A percentile compares a stretch with the other conserved stretches of the same genome.
phyloP scores from a whole-genome alignment of 495 filamentous ascomycete species.

The Aspergillus egyptiacus region DNA sequence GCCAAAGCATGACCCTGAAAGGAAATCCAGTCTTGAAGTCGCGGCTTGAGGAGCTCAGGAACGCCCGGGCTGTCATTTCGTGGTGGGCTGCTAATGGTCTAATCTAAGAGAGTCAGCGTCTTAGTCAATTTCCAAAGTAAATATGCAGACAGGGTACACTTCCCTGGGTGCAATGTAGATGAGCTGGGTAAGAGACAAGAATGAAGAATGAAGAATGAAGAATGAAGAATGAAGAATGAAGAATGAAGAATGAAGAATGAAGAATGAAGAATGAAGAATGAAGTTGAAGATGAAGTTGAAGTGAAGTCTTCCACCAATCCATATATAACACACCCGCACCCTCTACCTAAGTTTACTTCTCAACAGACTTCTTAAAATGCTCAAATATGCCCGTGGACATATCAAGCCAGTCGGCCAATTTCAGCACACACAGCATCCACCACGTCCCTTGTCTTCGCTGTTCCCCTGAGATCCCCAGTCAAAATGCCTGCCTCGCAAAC shows the following conservation, averaged over 20 bases:
- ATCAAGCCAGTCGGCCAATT: constrained; percentile 30
- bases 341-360: too few relatives aligned
- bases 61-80: constrained; percentile 40
- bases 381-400: too few relatives aligned
- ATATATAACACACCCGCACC: background rate
- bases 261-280: background rate
- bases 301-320: background rate
- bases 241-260: too few relatives aligned
- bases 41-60: constrained; percentile 39
- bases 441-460: constrained; percentile 49
- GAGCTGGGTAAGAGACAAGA: too few relatives aligned
- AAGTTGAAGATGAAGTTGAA: background rate
- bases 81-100: constrained; percentile 36
- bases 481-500: constrained; percentile 51
- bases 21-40: too few relatives aligned
- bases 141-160: too few relatives aligned
- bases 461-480: constrained; percentile 56
- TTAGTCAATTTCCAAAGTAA: background rate
- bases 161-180: too few relatives aligned
- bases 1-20: constrained; percentile 28
- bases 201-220: too few relatives aligned
- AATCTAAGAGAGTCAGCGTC: constrained; percentile 37
- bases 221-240: too few relatives aligned
- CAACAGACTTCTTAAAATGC: too few relatives aligned
- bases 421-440: constrained; percentile 55